These are phyloP conservation scores for Colletotrichum navitas DNA, from an alignment of 2,329 filamentous ascomycete species.

Conservation along the genomic window DNA sequence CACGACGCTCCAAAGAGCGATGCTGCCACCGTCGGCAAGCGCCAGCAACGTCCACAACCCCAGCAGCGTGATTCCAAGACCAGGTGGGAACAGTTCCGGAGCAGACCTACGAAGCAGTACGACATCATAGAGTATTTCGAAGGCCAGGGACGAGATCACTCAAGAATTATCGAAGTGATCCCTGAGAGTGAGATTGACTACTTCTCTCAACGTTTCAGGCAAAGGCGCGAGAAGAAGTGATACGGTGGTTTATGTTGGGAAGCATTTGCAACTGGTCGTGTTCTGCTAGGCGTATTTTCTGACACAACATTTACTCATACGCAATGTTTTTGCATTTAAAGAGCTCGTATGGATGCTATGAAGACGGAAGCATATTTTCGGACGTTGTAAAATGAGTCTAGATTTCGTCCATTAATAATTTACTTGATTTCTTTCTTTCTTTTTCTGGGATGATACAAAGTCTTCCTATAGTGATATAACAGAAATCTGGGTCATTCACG, in stretches of 20 bases:
- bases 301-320: neutral
- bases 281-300: neutral
- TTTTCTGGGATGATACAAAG: neutral
- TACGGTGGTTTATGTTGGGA: neutral
- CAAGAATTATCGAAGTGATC: conserved; percentile 32
- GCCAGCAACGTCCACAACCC: neutral
- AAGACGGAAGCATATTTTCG: neutral
- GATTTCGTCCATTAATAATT: neutral
- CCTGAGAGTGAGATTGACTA: conserved; percentile 30
- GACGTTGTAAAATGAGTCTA: neutral
- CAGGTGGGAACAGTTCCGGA: conserved; percentile 24
- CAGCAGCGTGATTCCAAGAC: conserved; percentile 8
- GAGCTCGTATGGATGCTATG: too few relatives aligned
- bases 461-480: neutral
- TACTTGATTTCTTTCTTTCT: too few relatives aligned
- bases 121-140: conserved; percentile 24
- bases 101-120: conserved; percentile 13
- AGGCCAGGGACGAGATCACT: conserved; percentile 9
- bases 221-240: neutral
- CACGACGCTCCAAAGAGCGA: conserved; percentile 14
- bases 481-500: neutral
- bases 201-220: neutral
- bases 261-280: neutral
- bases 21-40: conserved; percentile 23
- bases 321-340: neutral